phyloP scores from a whole-genome alignment of 148 eudicot species.

The Chenopodium berlandieri region DNA sequence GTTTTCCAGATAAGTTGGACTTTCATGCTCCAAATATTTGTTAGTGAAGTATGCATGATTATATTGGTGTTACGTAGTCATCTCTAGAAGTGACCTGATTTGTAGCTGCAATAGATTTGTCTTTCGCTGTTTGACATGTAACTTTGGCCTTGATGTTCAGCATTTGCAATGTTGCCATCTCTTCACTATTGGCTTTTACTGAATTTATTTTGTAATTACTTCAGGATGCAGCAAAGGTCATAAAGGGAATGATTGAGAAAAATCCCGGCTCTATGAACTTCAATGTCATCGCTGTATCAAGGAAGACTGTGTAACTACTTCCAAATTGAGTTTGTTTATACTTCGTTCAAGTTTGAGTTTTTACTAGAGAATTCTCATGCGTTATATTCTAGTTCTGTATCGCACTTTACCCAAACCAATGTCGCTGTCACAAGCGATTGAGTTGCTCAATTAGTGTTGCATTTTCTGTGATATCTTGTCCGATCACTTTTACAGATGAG shows the following conservation, averaged over 20 bases:
- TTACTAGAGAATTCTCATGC: not conserved
- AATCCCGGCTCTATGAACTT: slow-evolving; percentile 81
- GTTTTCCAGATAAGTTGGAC: not conserved
- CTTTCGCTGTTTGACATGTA: not conserved
- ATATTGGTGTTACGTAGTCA: too few relatives aligned
- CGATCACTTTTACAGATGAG: not conserved
- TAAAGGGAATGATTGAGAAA: slow-evolving; percentile 59
- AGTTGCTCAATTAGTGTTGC: not conserved
- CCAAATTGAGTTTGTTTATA: not conserved
- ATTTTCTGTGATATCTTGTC: not conserved
- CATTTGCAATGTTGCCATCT: not conserved
- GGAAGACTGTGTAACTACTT: slow-evolving; percentile 35
- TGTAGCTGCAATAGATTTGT: not conserved
- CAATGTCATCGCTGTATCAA: slow-evolving; percentile 83
- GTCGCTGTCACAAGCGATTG: not conserved
- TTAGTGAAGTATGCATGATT: too few relatives aligned
- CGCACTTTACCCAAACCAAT: not conserved
- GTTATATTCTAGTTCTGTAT: not conserved
- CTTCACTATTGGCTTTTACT: not conserved
- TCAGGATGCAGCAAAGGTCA: slow-evolving; percentile 90
- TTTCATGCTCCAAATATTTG: not conserved
- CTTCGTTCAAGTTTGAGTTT: not conserved
- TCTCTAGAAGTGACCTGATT: not conserved
- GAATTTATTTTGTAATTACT: not conserved
- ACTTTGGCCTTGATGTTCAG: not conserved